Evolutionary conservation across 23 red algal species (phyloP), one percentile per base, ranked within the genome.

Genomic region (Chondrus crispus): DNA sequence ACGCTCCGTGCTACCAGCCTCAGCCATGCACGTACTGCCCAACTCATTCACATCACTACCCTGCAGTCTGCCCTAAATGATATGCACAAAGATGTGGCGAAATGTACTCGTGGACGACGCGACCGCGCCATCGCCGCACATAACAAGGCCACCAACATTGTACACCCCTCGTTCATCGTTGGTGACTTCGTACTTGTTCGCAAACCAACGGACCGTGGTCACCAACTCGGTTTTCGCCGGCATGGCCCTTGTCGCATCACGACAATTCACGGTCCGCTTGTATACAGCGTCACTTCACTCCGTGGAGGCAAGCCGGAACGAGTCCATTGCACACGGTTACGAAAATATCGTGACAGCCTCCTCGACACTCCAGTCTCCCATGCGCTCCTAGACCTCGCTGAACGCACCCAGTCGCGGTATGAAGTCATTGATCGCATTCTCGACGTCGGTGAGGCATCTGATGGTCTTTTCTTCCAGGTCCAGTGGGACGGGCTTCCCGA

Each of bases 401-500:
- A 71, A 43, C 7, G 58, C 6, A 87, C 82, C 46, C 57, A 68
- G 4, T 6, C 62, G 4, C 82, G 82, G 4, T 87, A 33, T 43
- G 82, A 87, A 71, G 82, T 87, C 12, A 58, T 87, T 43, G 82
- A 87, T 8, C 4, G 41, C 6, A 87, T 87, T 28, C 14, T 68
- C 3, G 82, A 87, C 8, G 8, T 71, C 32, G 60, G 82, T 33
- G 57, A 87, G 48, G 82, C 82, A 35, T 30, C 82, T 40, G 82
- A 87, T 13, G 82, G 82, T 50, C 62, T 87, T 4, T 87, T 87
- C 62, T 87, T 68, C 44, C 62, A 7, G 7, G 57, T 70, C 28
- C 54, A 87, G 38, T 87, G 82, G 45, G 82, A 87, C 39, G 82
- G 82, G 5, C 82, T 87, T 4, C 55, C 82, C 22, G 82, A 87